Evolutionary conservation across 108 stramenopile genomes (phyloP).

Genomic region (Hondaea fermentalgiana): DNA sequence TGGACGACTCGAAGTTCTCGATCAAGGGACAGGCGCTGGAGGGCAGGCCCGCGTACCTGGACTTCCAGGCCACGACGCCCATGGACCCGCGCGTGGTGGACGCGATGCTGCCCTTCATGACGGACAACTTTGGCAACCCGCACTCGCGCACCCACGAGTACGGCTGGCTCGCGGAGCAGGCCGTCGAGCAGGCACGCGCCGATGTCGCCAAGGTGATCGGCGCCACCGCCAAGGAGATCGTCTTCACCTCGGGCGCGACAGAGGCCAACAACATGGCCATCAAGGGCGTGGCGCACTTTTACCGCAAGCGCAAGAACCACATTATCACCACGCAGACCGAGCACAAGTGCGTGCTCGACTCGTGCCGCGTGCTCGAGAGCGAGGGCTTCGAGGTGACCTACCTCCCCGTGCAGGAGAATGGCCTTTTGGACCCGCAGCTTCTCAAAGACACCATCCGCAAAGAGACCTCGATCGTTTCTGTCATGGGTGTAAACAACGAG

Average conservation of each 20-base stretch:
- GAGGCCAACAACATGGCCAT: constrained; percentile 94
- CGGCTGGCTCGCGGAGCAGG: constrained; percentile 91
- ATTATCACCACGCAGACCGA: constrained; percentile 97
- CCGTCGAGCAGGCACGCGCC: constrained; percentile 65
- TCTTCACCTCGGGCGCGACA: constrained; percentile 96
- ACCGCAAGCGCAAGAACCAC: constrained; percentile 73
- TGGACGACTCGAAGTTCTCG: not conserved
- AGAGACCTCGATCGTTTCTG: constrained; percentile 80
- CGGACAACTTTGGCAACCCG: constrained; percentile 78
- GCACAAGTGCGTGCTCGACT: constrained; percentile 98
- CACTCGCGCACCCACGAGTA: constrained; percentile 93
- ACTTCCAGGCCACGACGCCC: constrained; percentile 77
- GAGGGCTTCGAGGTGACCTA: constrained; percentile 97
- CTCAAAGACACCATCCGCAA: constrained; percentile 76
- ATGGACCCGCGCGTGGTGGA: constrained; percentile 97
- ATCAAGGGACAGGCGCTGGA: not conserved
- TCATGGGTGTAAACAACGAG: constrained; percentile 99
- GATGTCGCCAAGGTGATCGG: constrained; percentile 81
- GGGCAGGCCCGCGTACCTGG: constrained; percentile 7
- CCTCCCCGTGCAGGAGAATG: constrained; percentile 79
- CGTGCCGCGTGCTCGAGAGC: constrained; percentile 81
- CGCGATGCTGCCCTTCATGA: constrained; percentile 90
- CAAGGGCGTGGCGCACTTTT: constrained; percentile 93
- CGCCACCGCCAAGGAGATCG: constrained; percentile 82
- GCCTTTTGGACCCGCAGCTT: constrained; percentile 78